A percentile compares a stretch with the other conserved stretches of the same genome.
These are phyloP conservation scores for Geotrichum fermentans DNA, from an alignment of 1,139 yeast genomes.

Conservation along the genomic window DNA sequence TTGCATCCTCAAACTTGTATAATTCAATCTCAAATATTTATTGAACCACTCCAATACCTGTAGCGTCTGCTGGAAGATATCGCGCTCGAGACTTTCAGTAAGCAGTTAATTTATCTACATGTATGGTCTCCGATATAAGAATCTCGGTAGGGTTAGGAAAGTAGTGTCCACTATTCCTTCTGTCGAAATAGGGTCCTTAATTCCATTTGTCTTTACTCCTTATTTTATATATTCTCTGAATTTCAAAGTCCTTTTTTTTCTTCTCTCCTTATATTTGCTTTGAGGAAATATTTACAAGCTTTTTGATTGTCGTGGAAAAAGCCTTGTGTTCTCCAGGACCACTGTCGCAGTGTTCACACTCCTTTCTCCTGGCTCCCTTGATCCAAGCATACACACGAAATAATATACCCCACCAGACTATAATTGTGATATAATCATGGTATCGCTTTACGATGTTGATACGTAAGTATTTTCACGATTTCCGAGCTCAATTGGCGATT, in stretches of 20 bases:
- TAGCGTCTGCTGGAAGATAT: too few species aligned
- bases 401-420: too few species aligned
- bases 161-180: neutral
- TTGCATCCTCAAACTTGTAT: conserved; percentile 10
- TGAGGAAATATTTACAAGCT: too few species aligned
- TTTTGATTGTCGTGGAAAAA: too few species aligned
- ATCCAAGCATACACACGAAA: too few species aligned
- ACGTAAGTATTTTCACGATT: conserved; percentile 13
- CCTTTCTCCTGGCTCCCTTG: conserved; percentile 18
- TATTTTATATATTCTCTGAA: neutral
- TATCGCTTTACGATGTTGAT: conserved; percentile 16
- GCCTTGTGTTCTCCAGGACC: conserved; percentile 5
- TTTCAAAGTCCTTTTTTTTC: neutral
- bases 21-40: conserved; percentile 7
- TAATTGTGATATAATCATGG: conserved; percentile 15
- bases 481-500: neutral
- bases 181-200: neutral
- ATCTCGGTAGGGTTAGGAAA: conserved; percentile 1
- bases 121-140: too few species aligned
- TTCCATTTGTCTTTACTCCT: conserved; percentile 8
- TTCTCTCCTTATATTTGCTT: conserved; percentile 7
- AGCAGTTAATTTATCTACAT: too few species aligned
- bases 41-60: neutral
- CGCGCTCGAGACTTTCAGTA: too few species aligned
- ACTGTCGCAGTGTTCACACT: conserved; percentile 5